A percentile compares a stretch with the other conserved stretches of the same genome.
Evolutionary conservation across 176 grass and related monocot species (phyloP).

Genomic region (Lolium perenne): DNA sequence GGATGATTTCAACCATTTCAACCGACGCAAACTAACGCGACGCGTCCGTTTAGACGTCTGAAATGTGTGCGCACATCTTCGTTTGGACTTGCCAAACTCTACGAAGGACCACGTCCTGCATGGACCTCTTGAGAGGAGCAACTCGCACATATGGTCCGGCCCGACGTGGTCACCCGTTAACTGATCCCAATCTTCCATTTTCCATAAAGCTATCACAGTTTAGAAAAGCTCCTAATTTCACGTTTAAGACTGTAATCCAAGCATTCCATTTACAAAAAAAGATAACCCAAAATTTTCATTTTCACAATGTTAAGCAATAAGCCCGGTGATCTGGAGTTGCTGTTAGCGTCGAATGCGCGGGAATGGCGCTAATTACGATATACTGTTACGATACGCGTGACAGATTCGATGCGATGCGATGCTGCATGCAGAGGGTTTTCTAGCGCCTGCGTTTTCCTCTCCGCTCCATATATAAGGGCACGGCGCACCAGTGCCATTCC

Average conservation of each 20-base stretch:
- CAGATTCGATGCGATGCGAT: neutral
- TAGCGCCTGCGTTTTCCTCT: neutral
- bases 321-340: neutral
- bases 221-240: neutral
- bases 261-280: neutral
- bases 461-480: neutral
- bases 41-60: no score
- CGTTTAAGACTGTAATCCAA: neutral
- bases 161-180: no score
- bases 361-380: neutral
- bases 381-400: neutral
- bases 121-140: no score
- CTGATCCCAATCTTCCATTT: no score
- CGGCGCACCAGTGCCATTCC: neutral
- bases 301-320: neutral
- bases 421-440: neutral
- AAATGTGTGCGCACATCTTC: no score
- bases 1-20: no score
- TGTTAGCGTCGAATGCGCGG: neutral
- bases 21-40: no score
- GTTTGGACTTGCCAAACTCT: no score
- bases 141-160: no score
- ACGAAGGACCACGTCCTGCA: no score
- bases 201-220: no score
- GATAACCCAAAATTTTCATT: neutral